Conservation (phyloP, 371 early-diverging fungal species). For the Mortierella sp. region DNA sequence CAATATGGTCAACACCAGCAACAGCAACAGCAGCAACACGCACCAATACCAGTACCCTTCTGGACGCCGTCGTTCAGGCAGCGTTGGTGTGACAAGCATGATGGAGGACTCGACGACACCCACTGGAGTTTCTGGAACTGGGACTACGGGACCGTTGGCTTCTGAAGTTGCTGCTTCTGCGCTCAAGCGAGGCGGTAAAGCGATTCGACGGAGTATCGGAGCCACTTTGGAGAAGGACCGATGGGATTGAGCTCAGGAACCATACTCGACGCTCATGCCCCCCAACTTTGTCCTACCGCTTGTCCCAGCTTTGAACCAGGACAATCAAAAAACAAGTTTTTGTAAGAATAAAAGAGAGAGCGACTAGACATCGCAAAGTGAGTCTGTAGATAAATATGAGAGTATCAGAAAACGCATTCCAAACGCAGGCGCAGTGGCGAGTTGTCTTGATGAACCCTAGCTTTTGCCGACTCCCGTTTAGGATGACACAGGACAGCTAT, state of each 20-base stretch:
- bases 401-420: too few relatives aligned
- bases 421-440: too few relatives aligned
- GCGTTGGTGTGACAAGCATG: background rate
- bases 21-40: slow-evolving; percentile 14
- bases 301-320: too few relatives aligned
- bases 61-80: slow-evolving; percentile 1
- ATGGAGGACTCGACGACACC: background rate
- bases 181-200: slow-evolving; percentile 31
- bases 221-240: slow-evolving; percentile 32
- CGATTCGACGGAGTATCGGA: slow-evolving; percentile 39
- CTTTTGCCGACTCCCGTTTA: background rate
- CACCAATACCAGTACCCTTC: slow-evolving; percentile 18
- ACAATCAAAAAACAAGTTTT: too few relatives aligned
- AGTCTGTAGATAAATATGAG: too few relatives aligned
- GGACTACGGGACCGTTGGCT: background rate
- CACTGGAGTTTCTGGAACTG: background rate
- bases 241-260: too few relatives aligned
- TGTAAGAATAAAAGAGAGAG: too few relatives aligned
- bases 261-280: too few relatives aligned
- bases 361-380: too few relatives aligned
- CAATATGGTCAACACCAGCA: slow-evolving; percentile 11
- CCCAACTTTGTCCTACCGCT: background rate
- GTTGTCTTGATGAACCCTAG: background rate
- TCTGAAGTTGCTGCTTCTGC: slow-evolving; percentile 18
- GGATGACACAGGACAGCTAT: too few relatives aligned